A percentile compares a stretch with the other conserved stretches of the same genome.
phyloP scores from a whole-genome alignment of 225 moss, liverwort and hornwort species.

The Bryum argenteum region DNA sequence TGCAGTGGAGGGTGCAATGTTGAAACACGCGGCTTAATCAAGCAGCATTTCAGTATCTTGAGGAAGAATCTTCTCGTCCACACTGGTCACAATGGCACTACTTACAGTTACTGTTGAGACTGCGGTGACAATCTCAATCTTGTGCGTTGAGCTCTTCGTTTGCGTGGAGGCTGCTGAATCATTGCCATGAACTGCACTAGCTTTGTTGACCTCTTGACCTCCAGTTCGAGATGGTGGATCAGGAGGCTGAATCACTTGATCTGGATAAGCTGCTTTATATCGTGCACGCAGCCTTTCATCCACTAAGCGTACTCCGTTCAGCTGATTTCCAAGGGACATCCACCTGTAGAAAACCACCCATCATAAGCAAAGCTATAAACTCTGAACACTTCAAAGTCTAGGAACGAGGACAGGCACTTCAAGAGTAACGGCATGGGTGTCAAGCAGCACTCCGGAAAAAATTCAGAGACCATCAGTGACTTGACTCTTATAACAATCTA shows the following conservation, averaged over 20 bases:
- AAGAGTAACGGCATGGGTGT: background rate
- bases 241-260: slow-evolving; percentile 80
- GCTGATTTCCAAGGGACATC: slow-evolving; percentile 98
- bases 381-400: background rate
- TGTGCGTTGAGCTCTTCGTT: slow-evolving; percentile 63
- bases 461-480: background rate
- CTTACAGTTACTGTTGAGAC: slow-evolving; percentile 35
- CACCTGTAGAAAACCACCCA: slow-evolving; percentile 58
- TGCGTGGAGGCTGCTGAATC: slow-evolving; percentile 55
- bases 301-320: slow-evolving; percentile 93
- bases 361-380: slow-evolving; percentile 11
- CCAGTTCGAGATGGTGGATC: slow-evolving; percentile 65
- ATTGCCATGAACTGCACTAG: slow-evolving; percentile 61
- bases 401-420: background rate
- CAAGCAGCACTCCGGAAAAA: background rate
- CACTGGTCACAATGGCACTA: slow-evolving; percentile 27
- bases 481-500: too few relatives aligned
- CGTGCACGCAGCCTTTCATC: slow-evolving; percentile 93
- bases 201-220: slow-evolving; percentile 48
- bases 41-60: slow-evolving; percentile 56
- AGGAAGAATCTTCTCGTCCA: slow-evolving; percentile 43
- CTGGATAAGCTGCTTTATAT: slow-evolving; percentile 91
- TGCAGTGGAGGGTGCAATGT: slow-evolving; percentile 14
- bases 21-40: slow-evolving; percentile 34
- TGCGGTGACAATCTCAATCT: slow-evolving; percentile 44